Evolutionary conservation across 2,329 filamentous ascomycete species (phyloP).

Genomic region (Westerdykella ornata): DNA sequence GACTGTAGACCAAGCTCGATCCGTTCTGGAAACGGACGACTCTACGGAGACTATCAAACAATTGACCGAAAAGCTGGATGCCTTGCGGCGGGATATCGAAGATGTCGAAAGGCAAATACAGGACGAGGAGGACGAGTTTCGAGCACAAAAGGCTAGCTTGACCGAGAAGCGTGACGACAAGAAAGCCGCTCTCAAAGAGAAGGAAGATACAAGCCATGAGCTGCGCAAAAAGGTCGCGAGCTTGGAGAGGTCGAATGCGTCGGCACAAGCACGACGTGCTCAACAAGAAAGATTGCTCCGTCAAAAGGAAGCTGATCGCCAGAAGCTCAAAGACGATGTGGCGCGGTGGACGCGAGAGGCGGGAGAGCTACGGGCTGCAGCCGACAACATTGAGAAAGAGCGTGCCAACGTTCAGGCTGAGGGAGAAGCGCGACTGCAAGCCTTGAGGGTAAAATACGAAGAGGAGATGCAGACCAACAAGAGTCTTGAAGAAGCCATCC

Average conservation of each 20-base stretch:
- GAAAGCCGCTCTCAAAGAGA: constrained; percentile 71
- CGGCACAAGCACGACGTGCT: constrained; percentile 68
- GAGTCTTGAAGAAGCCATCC: constrained; percentile 65
- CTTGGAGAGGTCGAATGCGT: constrained; percentile 73
- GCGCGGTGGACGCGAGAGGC: constrained; percentile 62
- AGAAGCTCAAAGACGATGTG: constrained; percentile 64
- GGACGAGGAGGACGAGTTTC: constrained; percentile 52
- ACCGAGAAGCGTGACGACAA: constrained; percentile 74
- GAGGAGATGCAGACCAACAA: constrained; percentile 47
- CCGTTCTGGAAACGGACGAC: constrained; percentile 36
- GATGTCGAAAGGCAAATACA: constrained; percentile 64
- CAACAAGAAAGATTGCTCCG: constrained; percentile 68
- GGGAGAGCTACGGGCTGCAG: constrained; percentile 48
- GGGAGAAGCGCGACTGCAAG: constrained; percentile 38
- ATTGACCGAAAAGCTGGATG: constrained; percentile 74
- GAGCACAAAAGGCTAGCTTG: constrained; percentile 44
- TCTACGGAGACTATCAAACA: constrained; percentile 53
- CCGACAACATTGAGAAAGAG: constrained; percentile 43
- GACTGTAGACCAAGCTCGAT: constrained; percentile 24
- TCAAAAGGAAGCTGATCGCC: constrained; percentile 61
- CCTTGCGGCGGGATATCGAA: constrained; percentile 74
- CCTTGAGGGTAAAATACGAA: constrained; percentile 36
- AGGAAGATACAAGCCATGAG: constrained; percentile 82
- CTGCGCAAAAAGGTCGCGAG: constrained; percentile 73
- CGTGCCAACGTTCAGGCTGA: constrained; percentile 31